A percentile compares a stretch with the other conserved stretches of the same genome.
phyloP scores from a whole-genome alignment of 2,329 filamentous ascomycete genomes.

The Nothopassalora personata region DNA sequence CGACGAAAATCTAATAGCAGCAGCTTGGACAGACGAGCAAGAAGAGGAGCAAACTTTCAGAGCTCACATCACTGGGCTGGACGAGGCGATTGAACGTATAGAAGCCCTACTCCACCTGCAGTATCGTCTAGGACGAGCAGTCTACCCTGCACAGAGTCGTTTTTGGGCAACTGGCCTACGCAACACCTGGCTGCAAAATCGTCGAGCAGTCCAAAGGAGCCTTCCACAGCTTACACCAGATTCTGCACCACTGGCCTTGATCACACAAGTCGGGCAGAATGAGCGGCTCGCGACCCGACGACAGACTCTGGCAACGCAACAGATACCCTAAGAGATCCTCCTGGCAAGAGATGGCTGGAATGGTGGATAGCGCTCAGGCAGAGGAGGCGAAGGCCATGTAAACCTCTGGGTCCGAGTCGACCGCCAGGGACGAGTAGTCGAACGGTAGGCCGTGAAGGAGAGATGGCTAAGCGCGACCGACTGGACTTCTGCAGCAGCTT shows the following conservation, averaged over 20 bases:
- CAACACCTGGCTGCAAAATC: not conserved
- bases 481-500: not conserved
- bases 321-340: not conserved
- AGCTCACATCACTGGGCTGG: not conserved
- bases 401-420: not conserved
- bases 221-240: not conserved
- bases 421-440: not conserved
- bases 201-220: not conserved
- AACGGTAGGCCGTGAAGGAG: not conserved
- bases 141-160: not conserved
- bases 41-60: not conserved
- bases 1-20: not conserved
- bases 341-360: not conserved
- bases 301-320: not conserved
- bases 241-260: not conserved
- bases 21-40: not conserved
- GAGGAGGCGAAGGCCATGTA: not conserved
- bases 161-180: not conserved
- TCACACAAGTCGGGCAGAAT: not conserved
- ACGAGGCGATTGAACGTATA: not conserved
- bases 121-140: not conserved
- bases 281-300: not conserved
- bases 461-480: not conserved
- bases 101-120: not conserved
- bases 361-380: not conserved